Conservation (phyloP, 345 rosid genomes). For the Camelina sativa region DNA sequence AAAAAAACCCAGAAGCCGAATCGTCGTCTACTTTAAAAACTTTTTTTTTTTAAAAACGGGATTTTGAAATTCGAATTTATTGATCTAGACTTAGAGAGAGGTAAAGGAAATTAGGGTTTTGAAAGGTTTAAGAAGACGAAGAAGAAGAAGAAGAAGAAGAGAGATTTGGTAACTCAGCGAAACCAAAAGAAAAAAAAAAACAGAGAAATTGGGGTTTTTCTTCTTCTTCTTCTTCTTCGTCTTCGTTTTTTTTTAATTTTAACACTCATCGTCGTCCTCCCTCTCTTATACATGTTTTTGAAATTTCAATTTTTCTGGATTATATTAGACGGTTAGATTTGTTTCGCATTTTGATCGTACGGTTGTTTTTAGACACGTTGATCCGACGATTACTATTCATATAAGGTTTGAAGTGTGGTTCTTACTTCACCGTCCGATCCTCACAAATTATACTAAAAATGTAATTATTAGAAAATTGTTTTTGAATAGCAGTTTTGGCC, state of each 20-base stretch:
- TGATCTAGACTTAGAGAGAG: conserved; percentile 4
- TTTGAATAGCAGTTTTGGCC: neutral
- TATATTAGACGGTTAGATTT: conserved; percentile 70
- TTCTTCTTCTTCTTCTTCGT: conserved; percentile 41
- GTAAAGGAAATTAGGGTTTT: conserved; percentile 33
- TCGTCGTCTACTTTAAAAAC: conserved; percentile 35
- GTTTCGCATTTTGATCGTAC: conserved; percentile 48
- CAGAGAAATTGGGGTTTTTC: conserved; percentile 28
- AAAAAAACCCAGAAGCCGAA: conserved; percentile 26
- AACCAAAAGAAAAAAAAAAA: conserved; percentile 18
- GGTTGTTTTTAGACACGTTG: conserved; percentile 25
- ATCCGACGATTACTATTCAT: conserved; percentile 69
- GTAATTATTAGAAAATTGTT: neutral
- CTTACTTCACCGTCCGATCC: conserved; percentile 56
- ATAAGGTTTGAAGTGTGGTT: conserved; percentile 39
- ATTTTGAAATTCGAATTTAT: conserved; percentile 20
- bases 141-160: conserved; percentile 1
- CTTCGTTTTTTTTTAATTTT: conserved; percentile 23
- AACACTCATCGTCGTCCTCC: conserved; percentile 44
- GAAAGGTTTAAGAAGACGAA: conserved; percentile 22
- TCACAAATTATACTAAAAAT: neutral
- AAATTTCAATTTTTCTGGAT: conserved; percentile 68
- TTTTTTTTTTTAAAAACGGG: conserved; percentile 10
- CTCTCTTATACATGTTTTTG: conserved; percentile 88
- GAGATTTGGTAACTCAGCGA: neutral